These are phyloP conservation scores for Persicaria tinctoria DNA, from an alignment of 148 eudicot species.

Conservation along the genomic window DNA sequence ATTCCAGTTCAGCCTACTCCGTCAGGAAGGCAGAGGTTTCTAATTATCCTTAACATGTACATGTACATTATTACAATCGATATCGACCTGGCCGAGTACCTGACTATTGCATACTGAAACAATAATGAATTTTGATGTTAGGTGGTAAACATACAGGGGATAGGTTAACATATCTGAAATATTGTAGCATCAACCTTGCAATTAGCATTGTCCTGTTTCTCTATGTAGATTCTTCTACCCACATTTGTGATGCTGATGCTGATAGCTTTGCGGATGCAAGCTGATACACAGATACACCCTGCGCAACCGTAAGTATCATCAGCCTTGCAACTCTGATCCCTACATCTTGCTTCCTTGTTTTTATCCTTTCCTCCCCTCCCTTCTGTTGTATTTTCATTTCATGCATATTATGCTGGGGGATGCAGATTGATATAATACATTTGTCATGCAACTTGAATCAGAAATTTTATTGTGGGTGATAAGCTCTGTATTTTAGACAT, in stretches of 20 bases:
- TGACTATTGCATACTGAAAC: neutral
- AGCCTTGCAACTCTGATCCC: slow-evolving; percentile 5
- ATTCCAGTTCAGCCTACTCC: neutral
- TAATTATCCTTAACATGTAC: neutral
- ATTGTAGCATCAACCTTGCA: neutral
- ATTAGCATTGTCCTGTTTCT: neutral
- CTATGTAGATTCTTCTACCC: slow-evolving; percentile 79
- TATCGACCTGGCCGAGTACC: neutral
- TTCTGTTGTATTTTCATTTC: neutral
- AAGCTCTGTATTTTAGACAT: neutral
- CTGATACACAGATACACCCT: slow-evolving; percentile 76
- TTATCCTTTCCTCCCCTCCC: neutral
- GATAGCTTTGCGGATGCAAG: slow-evolving; percentile 80
- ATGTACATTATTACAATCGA: neutral
- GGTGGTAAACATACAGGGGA: neutral
- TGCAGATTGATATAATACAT: neutral
- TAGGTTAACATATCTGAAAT: neutral
- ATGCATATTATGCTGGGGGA: neutral
- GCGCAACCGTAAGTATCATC: slow-evolving; percentile 67
- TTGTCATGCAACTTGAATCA: neutral
- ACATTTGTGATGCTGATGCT: slow-evolving; percentile 89
- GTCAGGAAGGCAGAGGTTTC: neutral
- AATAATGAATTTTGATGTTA: neutral
- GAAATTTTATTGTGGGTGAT: neutral
- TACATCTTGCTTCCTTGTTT: slow-evolving; percentile 3